Evolutionary conservation across 2,329 filamentous ascomycete species (phyloP), one percentile per base, ranked within the genome.

Genomic region (Teratosphaeria zuluensis): DNA sequence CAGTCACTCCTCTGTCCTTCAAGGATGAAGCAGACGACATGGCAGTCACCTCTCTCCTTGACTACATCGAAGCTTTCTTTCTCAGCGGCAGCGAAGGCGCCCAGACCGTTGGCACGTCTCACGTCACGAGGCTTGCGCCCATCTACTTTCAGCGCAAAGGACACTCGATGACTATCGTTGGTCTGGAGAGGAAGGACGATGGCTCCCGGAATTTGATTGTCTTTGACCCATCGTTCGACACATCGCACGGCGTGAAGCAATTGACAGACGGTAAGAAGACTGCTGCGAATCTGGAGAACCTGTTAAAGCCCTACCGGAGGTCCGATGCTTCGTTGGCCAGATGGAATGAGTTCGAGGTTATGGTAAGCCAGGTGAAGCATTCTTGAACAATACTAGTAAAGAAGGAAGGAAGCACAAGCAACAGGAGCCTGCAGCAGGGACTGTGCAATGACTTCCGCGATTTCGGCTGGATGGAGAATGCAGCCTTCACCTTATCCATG

Each of bases 101-200:
- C 6, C 74, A 82, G 55, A 75, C 11, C 4, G 68, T 76, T 5
- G 77, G 81, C 38, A 89, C 85, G 66, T 81, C 96, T n/a, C 80
- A 84, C 56, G 75, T 80, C 57, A 96, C 92, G 0, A 74, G 79
- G 14, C 76, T 92, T 7, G 86, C 92, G 46, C 92, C 94, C 0
- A 86, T 97, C 48, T 97, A 96, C 73, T 85, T 96, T 62, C 92
- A 97, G 70, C 89, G 94, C 66, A 84, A 85, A 81, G 90, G 91
- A 2, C 92, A 97, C 72, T 96, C 92, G 1, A 80, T 96, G 77
- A 95, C 90, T 0, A 90, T 97, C 56, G 79, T 97, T 57, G 92
- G 92, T 0, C 80, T 95, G 30, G 91, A 96, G 73, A 83, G 82
- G 63, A 82, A 80, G 31, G 77, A 74, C 35, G 80, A 87, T 60